Conservation (phyloP, 805 yeast genomes). For the Kodamaea laetipori region DNA sequence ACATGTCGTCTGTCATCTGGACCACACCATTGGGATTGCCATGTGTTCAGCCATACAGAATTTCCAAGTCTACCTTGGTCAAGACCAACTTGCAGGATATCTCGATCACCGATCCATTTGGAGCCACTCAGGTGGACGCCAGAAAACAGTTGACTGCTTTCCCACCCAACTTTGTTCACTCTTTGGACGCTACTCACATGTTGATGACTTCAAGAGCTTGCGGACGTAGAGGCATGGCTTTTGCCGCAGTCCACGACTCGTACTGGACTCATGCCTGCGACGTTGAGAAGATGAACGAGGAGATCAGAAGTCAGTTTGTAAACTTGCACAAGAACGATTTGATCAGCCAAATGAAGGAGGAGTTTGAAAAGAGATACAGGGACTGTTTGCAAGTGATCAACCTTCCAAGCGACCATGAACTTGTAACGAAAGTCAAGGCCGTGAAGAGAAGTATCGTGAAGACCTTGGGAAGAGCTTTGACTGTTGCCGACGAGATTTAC, state of each 20-base stretch:
- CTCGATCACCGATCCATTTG: constrained; percentile 85
- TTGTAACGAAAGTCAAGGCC: constrained; percentile 51
- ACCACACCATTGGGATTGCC: constrained; percentile 95
- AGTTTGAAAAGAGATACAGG: constrained; percentile 78
- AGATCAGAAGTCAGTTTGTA: constrained; percentile 78
- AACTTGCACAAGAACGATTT: constrained; percentile 73
- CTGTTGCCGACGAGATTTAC: constrained; percentile 71
- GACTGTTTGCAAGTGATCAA: constrained; percentile 64
- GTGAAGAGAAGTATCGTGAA: constrained; percentile 52
- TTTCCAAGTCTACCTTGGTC: constrained; percentile 62
- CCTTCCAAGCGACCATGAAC: constrained; percentile 53
- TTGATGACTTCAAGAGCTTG: constrained; percentile 82
- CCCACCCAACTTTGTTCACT: constrained; percentile 94
- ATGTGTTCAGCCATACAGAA: constrained; percentile 94
- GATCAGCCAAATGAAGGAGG: constrained; percentile 68
- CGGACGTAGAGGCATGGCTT: constrained; percentile 60
- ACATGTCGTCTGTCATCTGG: constrained; percentile 92
- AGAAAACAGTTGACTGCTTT: constrained; percentile 91
- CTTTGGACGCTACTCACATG: constrained; percentile 97
- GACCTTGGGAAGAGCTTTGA: constrained; percentile 55
- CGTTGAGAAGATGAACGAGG: constrained; percentile 67
- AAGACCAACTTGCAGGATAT: constrained; percentile 86
- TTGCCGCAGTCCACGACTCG: constrained; percentile 97
- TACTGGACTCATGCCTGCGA: constrained; percentile 97
- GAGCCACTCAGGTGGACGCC: constrained; percentile 77